Evolutionary conservation across 108 stramenopile genomes (phyloP).

Genomic region (Skeletonema grethae): DNA sequence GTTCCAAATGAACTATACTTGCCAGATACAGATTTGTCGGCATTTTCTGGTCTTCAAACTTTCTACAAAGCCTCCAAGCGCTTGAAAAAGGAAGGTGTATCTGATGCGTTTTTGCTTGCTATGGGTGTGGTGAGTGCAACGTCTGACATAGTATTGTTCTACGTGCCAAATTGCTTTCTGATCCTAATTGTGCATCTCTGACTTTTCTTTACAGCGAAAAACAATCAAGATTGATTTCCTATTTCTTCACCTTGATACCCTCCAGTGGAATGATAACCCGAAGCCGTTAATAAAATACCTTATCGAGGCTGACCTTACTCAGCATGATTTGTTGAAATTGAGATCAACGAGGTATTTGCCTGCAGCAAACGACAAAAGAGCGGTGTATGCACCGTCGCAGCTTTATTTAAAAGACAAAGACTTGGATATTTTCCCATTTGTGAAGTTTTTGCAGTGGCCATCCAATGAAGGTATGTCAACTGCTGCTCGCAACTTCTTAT

Average conservation of each 20-base stretch:
- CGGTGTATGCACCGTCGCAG: constrained; percentile 68
- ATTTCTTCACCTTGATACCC: constrained; percentile 66
- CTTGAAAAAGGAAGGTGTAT: constrained; percentile 53
- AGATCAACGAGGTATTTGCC: constrained; percentile 69
- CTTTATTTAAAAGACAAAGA: constrained; percentile 54
- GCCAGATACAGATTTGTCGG: constrained; percentile 67
- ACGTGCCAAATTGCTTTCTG: no score
- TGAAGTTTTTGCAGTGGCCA: constrained; percentile 74
- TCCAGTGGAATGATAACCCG: constrained; percentile 70
- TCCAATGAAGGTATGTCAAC: constrained; percentile 55
- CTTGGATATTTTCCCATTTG: constrained; percentile 65
- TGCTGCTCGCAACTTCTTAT: constrained; percentile 65
- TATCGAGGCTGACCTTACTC: constrained; percentile 57
- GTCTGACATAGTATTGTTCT: no score
- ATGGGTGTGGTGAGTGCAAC: constrained; percentile 50
- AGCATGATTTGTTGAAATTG: constrained; percentile 61
- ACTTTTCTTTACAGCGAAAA: constrained; percentile 32
- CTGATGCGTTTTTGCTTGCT: constrained; percentile 67
- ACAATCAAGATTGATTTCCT: constrained; percentile 77
- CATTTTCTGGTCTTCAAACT: constrained; percentile 63
- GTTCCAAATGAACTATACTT: constrained; percentile 69
- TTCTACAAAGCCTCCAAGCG: constrained; percentile 47
- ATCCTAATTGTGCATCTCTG: no score
- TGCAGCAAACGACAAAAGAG: constrained; percentile 56
- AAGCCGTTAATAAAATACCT: constrained; percentile 78